Base-by-base conservation (phyloP, 2,329 filamentous ascomycete species). In the Ophiostoma himal-ulmi region DNA sequence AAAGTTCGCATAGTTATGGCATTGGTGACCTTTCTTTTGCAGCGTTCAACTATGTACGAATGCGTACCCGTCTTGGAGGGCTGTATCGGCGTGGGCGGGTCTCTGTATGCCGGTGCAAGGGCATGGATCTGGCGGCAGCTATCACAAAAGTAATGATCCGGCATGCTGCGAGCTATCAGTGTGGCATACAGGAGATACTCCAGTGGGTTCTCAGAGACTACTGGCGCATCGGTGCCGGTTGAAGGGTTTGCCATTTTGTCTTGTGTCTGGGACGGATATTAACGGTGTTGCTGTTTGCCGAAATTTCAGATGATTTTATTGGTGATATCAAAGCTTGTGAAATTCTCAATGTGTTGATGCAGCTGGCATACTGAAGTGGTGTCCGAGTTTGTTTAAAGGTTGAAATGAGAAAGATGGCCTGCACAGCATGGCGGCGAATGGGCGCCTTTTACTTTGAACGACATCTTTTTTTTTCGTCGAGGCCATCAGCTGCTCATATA, bases 111-210 rank as follows among this genome's bases (percentile, higher is more conserved):
- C 8, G 52, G n/a, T 13, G 52, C 11, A 11, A 57, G 14, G 52
- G 0, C 89, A 92, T 62, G 57, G 7, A 36, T 1, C 1, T 14
- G 3, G 57, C 34, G 34, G 57, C 57, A 34, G n/a, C 57, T 17
- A 26, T 62, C 57, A 62, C 22, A 62, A 14, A 7, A 11, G 26
- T 62, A 62, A 13, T 62, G 26, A 13, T 20, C 5, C 1, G 26
- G 26, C 26, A 34, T 13, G 2, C 7, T 34, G 10, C n/a, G 26
- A 14, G 57, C 57, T 6, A 36, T 2, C 3, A 4, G 6, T 54
- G 52, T 54, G 3, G 8, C 44, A n/a, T 54, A 22, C 3, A 8
- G 26, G 52, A 54, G 52, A 10, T 7, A 7, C 52, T 54, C 52
- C 7, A 54, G 52, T 7, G 7, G n/a, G 52, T 54, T 54, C 11